phyloP scores from a whole-genome alignment of 2,329 filamentous ascomycete genomes.

The Colletotrichum cereale region DNA sequence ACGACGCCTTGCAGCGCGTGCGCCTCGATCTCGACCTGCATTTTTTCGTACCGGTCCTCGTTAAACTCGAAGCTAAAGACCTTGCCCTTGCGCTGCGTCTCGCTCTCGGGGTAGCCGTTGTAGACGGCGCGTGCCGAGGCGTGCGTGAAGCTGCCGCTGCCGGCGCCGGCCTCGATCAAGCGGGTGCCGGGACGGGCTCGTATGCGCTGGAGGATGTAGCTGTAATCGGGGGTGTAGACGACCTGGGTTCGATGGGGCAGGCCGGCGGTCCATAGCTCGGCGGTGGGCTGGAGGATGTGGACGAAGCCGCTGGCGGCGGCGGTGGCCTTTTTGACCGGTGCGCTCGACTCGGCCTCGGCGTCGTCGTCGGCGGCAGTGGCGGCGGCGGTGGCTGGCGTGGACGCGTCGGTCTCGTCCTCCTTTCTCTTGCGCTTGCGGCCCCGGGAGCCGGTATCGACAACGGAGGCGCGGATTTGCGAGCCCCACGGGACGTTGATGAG shows the following conservation, averaged over 20 bases:
- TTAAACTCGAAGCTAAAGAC: conserved; percentile 90
- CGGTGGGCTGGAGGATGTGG: conserved; percentile 82
- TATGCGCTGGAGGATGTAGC: conserved; percentile 83
- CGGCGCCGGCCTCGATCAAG: conserved; percentile 84
- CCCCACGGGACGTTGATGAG: conserved; percentile 88
- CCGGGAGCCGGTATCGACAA: conserved; percentile 91
- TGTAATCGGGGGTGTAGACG: conserved; percentile 89
- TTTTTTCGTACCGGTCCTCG: conserved; percentile 76
- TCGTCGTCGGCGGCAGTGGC: conserved; percentile 51
- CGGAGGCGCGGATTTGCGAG: conserved; percentile 88
- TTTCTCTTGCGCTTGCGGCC: conserved; percentile 75
- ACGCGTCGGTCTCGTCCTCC: conserved; percentile 52
- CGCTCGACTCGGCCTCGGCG: conserved; percentile 48
- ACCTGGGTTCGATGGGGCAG: conserved; percentile 87
- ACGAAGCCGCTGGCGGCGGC: conserved; percentile 77
- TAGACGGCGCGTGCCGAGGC: conserved; percentile 82
- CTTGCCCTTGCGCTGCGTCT: conserved; percentile 67
- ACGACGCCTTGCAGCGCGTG: conserved; percentile 77
- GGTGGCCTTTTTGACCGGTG: conserved; percentile 60
- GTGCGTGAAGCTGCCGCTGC: conserved; percentile 87
- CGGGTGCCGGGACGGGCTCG: conserved; percentile 78
- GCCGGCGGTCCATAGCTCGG: conserved; percentile 85
- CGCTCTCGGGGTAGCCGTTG: conserved; percentile 71
- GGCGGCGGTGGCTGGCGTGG: conserved; percentile 46
- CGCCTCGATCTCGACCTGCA: conserved; percentile 76